phyloP scores from a whole-genome alignment of 2,329 filamentous ascomycete genomes.

The Fusarium bactridioides region DNA sequence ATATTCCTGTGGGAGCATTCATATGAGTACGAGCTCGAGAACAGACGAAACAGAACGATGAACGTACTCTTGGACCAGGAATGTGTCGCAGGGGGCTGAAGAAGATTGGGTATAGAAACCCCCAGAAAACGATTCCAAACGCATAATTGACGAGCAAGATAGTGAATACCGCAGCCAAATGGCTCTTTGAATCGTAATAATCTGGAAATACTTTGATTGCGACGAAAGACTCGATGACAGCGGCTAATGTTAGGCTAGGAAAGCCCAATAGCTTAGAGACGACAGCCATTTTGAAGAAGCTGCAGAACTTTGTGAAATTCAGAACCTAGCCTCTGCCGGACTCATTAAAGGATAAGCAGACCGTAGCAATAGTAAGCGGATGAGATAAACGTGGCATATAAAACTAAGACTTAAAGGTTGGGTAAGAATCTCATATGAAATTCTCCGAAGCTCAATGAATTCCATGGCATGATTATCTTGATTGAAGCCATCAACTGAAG shows the following conservation, averaged over 20 bases:
- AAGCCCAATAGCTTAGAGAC: slow-evolving; percentile 24
- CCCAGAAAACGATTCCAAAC: slow-evolving; percentile 29
- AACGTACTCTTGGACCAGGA: slow-evolving; percentile 30
- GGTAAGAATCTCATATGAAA: not conserved
- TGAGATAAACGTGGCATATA: not conserved
- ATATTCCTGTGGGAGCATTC: not conserved
- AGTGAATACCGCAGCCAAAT: slow-evolving; percentile 4
- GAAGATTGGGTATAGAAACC: slow-evolving; percentile 26
- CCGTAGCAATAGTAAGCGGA: not conserved
- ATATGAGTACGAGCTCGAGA: not conserved
- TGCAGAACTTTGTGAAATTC: not conserved
- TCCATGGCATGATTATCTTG: not conserved
- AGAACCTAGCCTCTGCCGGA: not conserved
- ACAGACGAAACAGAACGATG: not conserved
- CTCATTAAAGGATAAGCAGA: not conserved
- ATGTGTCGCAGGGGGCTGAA: slow-evolving; percentile 37
- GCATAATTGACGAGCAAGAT: slow-evolving; percentile 34
- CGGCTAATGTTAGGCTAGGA: slow-evolving; percentile 25
- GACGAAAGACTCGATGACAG: slow-evolving; percentile 39
- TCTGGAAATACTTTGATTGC: slow-evolving; percentile 40
- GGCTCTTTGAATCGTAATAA: slow-evolving; percentile 25
- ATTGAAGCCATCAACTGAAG: not conserved
- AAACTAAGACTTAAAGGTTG: not conserved
- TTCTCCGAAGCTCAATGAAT: not conserved
- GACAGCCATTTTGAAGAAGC: slow-evolving; percentile 13